Base-by-base conservation (phyloP, 2,329 filamentous ascomycete genomes). In the Aspergillus luchuensis region DNA sequence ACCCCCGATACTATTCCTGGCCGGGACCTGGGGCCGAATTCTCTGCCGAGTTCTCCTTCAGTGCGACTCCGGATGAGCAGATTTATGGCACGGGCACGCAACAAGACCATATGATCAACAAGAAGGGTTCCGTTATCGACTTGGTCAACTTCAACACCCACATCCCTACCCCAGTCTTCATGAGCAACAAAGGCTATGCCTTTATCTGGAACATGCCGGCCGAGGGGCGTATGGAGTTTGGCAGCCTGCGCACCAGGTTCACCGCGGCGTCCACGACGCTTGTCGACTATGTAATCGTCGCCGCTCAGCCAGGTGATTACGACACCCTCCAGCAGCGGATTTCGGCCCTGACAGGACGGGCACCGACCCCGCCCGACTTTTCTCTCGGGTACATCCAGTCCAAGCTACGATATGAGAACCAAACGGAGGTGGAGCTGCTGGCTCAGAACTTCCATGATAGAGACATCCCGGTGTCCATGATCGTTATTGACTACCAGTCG, bases 61-160 rank as follows among this genome's bases (percentile, higher is more conserved):
- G 66, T 39, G 72, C 70, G n/a, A 72, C 73, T 0, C 69, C 70
- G 0, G 62, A 66, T n/a, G 86, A 89, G 69, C 83, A 82, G 66
- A 81, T 89, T 13, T 88, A 81, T 67, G 86, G 86, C 30, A 88
- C 88, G 81, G 86, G 86, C 0, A 86, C 88, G 68, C 87, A 89
- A 60, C 86, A 88, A 64, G 85, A 88, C 63, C 82, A 84, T 0
- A 78, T 78, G 57, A 76, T 88, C 7, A 79, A 88, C 67, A 77
- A 88, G 48, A 88, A 88, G 64, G 86, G 85, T 0, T 71, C 76
- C 0, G 84, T 87, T 53, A 73, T 88, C 1, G 86, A 89, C 69
- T 79, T 89, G 7, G 83, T 86, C 2, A 86, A 89, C 36, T 81
- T 85, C n/a, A 89, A 89, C 67, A 87, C 84, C 0, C 85, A 88